These are phyloP conservation scores for Colletotrichum orbiculare DNA, from an alignment of 2,329 filamentous ascomycete species.

Conservation along the genomic window DNA sequence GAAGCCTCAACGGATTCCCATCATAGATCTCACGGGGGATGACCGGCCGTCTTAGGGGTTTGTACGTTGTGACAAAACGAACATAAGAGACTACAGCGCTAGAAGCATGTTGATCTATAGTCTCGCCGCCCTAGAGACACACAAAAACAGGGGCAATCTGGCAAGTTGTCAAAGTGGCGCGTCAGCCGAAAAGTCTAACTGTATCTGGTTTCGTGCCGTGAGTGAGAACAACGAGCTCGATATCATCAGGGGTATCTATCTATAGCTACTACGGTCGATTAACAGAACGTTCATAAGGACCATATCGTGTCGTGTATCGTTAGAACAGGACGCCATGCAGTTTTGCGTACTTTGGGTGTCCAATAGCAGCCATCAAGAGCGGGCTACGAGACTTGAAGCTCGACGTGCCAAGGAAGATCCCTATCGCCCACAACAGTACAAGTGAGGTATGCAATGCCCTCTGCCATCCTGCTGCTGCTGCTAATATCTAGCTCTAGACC, in stretches of 20 bases:
- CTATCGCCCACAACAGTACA: constrained; percentile 60
- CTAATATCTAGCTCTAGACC: constrained; percentile 83
- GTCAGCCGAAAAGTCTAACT: too few species aligned
- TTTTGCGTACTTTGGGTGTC: too few species aligned
- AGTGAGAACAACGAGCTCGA: too few species aligned
- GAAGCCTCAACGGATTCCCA: constrained; percentile 1
- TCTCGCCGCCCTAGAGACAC: too few species aligned
- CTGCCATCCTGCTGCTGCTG: constrained; percentile 52
- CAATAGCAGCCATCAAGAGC: not conserved
- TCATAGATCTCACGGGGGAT: constrained; percentile 37
- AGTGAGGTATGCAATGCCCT: constrained; percentile 61
- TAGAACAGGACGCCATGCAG: not conserved
- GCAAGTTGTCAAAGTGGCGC: too few species aligned
- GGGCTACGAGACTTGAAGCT: constrained; percentile 41
- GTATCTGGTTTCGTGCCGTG: too few species aligned
- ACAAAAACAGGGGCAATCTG: too few species aligned
- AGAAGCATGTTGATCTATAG: not conserved
- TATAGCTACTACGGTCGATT: too few species aligned
- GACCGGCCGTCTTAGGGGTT: not conserved
- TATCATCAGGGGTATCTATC: too few species aligned
- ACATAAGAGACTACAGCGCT: too few species aligned
- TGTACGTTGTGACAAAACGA: not conserved
- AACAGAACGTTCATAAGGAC: too few species aligned
- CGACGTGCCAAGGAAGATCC: constrained; percentile 62
- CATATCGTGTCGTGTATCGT: constrained; percentile 25